Evolutionary conservation across 2,329 filamentous ascomycete species (phyloP).

Genomic region (Cytospora schulzeri): DNA sequence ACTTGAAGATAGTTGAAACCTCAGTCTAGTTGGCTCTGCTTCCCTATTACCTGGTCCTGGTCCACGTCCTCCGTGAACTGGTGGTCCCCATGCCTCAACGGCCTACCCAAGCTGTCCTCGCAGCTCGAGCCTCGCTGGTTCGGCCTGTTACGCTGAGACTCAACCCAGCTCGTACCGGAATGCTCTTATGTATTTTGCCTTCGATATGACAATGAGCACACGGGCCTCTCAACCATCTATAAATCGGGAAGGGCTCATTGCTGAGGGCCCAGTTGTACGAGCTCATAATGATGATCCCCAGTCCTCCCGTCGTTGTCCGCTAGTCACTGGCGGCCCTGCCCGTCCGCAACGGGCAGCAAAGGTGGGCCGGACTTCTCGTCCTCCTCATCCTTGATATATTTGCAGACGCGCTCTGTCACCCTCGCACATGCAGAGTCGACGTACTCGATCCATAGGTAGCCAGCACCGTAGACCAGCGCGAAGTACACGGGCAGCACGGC

Average conservation of each 20-base stretch:
- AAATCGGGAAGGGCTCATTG: neutral
- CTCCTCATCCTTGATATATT: conserved; percentile 35
- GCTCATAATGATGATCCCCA: neutral
- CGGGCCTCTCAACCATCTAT: neutral
- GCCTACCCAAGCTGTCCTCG: neutral
- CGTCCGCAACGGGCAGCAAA: conserved; percentile 31
- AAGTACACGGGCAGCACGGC: conserved; percentile 26
- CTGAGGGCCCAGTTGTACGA: neutral
- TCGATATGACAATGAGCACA: neutral
- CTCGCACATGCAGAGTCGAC: conserved; percentile 26
- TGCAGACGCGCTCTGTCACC: conserved; percentile 33
- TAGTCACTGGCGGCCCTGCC: conserved; percentile 9
- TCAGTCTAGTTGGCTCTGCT: conserved; percentile 32
- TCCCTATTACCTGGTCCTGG: neutral
- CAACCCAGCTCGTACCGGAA: no score
- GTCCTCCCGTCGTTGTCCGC: conserved; percentile 10
- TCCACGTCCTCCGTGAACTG: neutral
- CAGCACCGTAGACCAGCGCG: conserved; percentile 24
- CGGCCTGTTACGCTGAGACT: neutral
- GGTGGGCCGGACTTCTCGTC: conserved; percentile 39
- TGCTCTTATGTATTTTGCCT: neutral
- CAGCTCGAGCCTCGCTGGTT: neutral
- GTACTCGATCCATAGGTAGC: conserved; percentile 27
- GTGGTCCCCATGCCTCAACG: neutral
- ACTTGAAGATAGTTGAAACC: conserved; percentile 30